Evolutionary conservation across 2,329 filamentous ascomycete species (phyloP), one percentile per base, ranked within the genome.

Genomic region (Fusarium graminum): DNA sequence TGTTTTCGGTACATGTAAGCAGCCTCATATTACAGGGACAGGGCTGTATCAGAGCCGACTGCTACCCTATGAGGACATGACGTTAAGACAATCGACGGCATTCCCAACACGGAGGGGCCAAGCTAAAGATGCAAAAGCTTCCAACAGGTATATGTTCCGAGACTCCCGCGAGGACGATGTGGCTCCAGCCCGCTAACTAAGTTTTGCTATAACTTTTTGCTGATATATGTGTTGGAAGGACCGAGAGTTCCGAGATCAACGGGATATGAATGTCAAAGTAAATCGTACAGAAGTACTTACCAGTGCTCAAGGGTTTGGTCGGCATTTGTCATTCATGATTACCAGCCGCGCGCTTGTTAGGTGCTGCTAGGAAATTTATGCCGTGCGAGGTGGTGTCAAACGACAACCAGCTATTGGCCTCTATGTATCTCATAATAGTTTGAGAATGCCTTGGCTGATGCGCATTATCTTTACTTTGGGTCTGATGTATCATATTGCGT

Each of bases 261-360:
- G n/a, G 34, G 19, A 22, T 22, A 22, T 22, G 22, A 26, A n/a
- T 45, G 25, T 32, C 36, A 25, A 25, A 36, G 14, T n/a, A 34
- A 38, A 50, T 32, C 59, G 59, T 44, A 52, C 59, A 52, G 44
- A 28, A n/a, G 34, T 8, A 40, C 49, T 49, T 62, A 36, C 65
- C 65, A 44, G 52, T 29, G 34, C 22, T 36, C 45, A 40, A 68
- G 56, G 62, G 22, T 26, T 43, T 38, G 47, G 25, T 14, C 38
- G 65, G 60, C 46, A 67, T 59, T 68, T 59, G 50, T 52, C 38
- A 59, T 50, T 32, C 34, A 26, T 49, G 39, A 63, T 47, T 34
- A 50, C 26, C 53, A 65, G 53, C 49, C 63, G 59, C 63, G 59
- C 59, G 64, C 53, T 67, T 67, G 53, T 36, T 16, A 51, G 29